Evolutionary conservation across 2,329 filamentous ascomycete species (phyloP).

Genomic region (Aureobasidium namibiae): DNA sequence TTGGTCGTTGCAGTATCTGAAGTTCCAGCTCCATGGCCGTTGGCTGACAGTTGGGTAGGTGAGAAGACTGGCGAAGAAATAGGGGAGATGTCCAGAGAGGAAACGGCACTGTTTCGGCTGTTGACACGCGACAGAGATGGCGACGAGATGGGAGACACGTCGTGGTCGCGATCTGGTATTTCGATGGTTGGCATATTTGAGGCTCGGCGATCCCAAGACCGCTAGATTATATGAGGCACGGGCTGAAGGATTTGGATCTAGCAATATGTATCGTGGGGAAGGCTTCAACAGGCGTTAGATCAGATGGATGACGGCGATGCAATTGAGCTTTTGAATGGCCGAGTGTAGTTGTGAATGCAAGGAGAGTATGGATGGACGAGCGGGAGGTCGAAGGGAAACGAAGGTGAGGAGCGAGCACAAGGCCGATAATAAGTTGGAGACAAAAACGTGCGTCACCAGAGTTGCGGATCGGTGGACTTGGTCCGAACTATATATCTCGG

Average conservation of each 20-base stretch:
- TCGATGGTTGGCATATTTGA: neutral
- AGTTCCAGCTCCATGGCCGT: neutral
- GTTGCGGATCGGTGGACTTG: neutral
- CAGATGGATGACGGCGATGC: neutral
- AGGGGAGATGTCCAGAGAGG: conserved; percentile 4
- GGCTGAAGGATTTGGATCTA: conserved; percentile 8
- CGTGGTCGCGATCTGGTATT: neutral
- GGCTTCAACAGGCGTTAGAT: neutral
- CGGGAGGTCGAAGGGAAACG: neutral
- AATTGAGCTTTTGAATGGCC: neutral
- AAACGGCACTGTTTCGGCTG: conserved; percentile 10
- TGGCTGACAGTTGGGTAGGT: neutral
- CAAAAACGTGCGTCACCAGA: conserved; percentile 8
- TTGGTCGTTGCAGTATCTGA: conserved; percentile 7
- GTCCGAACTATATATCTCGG: conserved; percentile 1
- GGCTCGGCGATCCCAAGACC: conserved; percentile 3
- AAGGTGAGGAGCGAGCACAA: conserved; percentile 3
- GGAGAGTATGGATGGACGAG: neutral
- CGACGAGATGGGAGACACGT: conserved; percentile 13
- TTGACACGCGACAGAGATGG: conserved; percentile 5
- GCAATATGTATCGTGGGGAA: conserved; percentile 1
- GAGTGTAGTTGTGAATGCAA: neutral
- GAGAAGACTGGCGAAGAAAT: conserved; percentile 10
- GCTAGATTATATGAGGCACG: conserved; percentile 4
- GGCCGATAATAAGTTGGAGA: conserved; percentile 11